A percentile compares a stretch with the other conserved stretches of the same genome.
Evolutionary conservation across 345 rosid species (phyloP).

Genomic region (Hibiscus syriacus): DNA sequence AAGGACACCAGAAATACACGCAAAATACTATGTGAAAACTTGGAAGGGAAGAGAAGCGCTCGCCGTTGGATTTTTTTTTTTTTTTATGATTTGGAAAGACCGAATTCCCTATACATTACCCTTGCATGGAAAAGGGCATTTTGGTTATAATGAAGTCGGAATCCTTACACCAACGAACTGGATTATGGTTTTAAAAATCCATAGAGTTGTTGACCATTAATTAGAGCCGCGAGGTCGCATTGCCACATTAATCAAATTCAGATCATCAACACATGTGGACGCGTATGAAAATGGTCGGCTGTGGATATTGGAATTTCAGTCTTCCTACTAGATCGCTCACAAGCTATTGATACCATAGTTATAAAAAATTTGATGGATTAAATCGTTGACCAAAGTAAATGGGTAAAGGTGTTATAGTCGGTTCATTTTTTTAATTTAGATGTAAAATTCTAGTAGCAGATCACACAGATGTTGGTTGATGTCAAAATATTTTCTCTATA

Average conservation of each 20-base stretch:
- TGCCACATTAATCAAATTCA: background rate
- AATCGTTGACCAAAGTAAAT: no score
- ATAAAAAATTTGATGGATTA: no score
- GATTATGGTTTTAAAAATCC: background rate
- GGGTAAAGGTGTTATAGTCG: no score
- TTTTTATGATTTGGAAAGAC: background rate
- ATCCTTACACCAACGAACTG: background rate
- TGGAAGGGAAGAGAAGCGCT: background rate
- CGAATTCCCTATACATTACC: no score
- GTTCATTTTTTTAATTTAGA: no score
- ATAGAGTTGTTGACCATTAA: background rate
- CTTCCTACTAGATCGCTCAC: no score
- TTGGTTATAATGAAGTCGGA: background rate
- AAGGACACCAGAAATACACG: background rate
- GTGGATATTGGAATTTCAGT: background rate
- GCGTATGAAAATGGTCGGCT: background rate
- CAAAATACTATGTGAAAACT: background rate
- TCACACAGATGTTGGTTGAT: no score
- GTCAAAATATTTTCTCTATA: no score
- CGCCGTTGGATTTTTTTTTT: background rate
- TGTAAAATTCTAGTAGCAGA: no score
- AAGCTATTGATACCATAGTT: no score
- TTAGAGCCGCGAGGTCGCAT: background rate
- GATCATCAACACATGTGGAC: background rate
- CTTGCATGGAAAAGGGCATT: no score